Conservation (phyloP, 345 rosid species). For the Salix caprea region DNA sequence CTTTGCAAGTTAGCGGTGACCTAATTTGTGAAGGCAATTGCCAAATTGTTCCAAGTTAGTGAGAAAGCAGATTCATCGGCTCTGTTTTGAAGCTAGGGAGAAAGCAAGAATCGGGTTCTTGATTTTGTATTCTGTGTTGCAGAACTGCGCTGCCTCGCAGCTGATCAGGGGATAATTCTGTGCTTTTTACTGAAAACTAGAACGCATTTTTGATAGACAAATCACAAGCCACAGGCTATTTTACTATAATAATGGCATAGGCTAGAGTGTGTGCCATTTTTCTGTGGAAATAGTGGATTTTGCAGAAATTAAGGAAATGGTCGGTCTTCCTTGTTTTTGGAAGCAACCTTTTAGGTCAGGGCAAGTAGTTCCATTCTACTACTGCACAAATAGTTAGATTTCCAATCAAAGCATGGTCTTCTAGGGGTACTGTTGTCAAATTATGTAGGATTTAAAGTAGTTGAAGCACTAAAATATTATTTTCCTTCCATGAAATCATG, state of each 20-base stretch:
- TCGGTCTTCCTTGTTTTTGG: constrained; percentile 34
- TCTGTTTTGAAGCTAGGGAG: background rate
- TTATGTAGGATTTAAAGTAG: background rate
- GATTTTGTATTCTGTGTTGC: background rate
- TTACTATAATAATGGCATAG: constrained; percentile 18
- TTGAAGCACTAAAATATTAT: background rate
- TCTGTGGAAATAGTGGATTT: constrained; percentile 27
- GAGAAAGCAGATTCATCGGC: background rate
- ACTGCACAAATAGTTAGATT: background rate
- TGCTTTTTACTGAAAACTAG: constrained; percentile 49
- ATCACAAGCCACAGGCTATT: constrained; percentile 31
- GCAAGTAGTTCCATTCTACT: background rate
- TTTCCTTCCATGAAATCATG: constrained; percentile 5
- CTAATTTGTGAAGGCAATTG: background rate
- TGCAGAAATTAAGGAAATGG: constrained; percentile 48
- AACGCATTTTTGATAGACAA: constrained; percentile 21
- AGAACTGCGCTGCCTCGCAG: background rate
- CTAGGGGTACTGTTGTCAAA: background rate
- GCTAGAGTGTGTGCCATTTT: constrained; percentile 4
- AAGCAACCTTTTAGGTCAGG: background rate
- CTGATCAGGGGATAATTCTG: constrained; percentile 2
- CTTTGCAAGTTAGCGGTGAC: background rate
- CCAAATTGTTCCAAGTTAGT: background rate
- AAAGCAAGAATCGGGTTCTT: background rate
- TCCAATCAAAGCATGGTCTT: background rate